Evolutionary conservation across 108 stramenopile species (phyloP).

Genomic region (Pseudonitzschia multiseries): DNA sequence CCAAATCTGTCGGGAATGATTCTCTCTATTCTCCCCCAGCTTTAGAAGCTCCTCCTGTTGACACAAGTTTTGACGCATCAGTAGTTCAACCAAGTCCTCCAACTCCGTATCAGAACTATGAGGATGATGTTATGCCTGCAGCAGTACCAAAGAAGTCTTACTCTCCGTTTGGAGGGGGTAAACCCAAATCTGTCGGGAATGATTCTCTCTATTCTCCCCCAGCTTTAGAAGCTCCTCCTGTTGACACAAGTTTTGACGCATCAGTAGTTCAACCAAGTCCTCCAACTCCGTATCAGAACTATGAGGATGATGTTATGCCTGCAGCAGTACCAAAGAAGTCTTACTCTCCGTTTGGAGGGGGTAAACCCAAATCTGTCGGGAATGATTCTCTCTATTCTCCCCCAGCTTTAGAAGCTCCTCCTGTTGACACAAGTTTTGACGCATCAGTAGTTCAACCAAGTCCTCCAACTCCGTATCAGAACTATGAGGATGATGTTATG

Average conservation of each 20-base stretch:
- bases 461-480: neutral
- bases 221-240: neutral
- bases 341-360: constrained; percentile 17
- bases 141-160: constrained; percentile 10
- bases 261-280: neutral
- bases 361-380: constrained; percentile 9
- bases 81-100: neutral
- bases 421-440: neutral
- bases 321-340: constrained; percentile 7
- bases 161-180: constrained; percentile 15
- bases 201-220: constrained; percentile 11
- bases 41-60: neutral
- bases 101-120: neutral
- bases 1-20: constrained; percentile 6
- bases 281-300: neutral
- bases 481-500: neutral
- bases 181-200: constrained; percentile 1
- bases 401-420: neutral
- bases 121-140: neutral
- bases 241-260: neutral
- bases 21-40: constrained; percentile 3
- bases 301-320: neutral
- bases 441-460: neutral
- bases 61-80: neutral
- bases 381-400: constrained; percentile 10